A percentile compares a stretch with the other conserved stretches of the same genome.
Evolutionary conservation across 441 rosid species (phyloP).

Genomic region (Theobroma grandiflorum): DNA sequence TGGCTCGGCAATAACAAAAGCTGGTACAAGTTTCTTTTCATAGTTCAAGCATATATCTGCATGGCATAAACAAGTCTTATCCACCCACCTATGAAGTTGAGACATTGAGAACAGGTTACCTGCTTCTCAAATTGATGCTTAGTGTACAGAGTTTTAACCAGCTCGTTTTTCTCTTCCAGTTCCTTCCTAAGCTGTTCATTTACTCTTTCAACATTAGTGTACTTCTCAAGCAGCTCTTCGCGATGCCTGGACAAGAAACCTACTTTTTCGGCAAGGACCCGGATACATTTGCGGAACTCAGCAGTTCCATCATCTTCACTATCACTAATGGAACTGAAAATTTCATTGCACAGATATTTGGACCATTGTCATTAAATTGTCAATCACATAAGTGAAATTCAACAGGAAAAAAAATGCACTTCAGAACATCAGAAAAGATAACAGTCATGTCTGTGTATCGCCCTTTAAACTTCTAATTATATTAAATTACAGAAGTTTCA

Average conservation of each 20-base stretch:
- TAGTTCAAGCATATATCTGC: background rate
- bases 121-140: constrained; percentile 97
- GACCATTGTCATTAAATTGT: constrained; percentile 26
- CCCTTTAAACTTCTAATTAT: background rate
- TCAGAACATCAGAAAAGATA: background rate
- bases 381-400: constrained; percentile 21
- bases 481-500: background rate
- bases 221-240: constrained; percentile 83
- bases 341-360: constrained; percentile 26
- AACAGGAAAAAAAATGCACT: background rate
- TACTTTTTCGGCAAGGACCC: constrained; percentile 83
- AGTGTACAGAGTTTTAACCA: constrained; percentile 67
- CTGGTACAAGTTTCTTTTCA: background rate
- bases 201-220: constrained; percentile 66
- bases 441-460: background rate
- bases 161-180: constrained; percentile 80
- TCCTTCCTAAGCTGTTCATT: constrained; percentile 84
- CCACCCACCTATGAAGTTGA: background rate
- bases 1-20: constrained; percentile 8
- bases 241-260: constrained; percentile 76
- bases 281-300: constrained; percentile 79
- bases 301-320: constrained; percentile 75
- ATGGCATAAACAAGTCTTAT: background rate
- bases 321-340: constrained; percentile 72
- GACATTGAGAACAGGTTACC: constrained; percentile 52